phyloP scores from a whole-genome alignment of 352 stramenopile genomes.

The Pythium sukuiense region DNA sequence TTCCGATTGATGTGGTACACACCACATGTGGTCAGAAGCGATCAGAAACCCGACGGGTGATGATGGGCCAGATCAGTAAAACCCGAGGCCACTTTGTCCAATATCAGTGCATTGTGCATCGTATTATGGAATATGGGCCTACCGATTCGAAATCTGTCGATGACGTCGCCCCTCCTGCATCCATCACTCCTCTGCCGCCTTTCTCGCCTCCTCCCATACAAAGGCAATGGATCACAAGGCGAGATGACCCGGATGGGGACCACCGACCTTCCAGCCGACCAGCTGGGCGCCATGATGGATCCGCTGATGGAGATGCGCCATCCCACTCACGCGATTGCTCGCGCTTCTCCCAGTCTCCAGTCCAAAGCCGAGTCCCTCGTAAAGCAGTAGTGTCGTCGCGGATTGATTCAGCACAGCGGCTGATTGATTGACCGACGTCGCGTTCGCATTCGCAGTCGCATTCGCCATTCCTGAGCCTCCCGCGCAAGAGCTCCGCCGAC shows the following conservation, averaged over 20 bases:
- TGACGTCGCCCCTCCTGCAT: neutral
- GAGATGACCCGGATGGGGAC: neutral
- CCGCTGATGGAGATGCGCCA: neutral
- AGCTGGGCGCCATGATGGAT: neutral
- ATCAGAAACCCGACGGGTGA: slow-evolving; percentile 4
- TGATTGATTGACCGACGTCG: neutral
- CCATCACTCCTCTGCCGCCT: neutral
- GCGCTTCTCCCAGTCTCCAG: neutral
- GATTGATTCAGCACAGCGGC: neutral
- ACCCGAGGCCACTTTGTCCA: neutral
- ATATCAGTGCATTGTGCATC: neutral
- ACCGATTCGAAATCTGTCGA: neutral
- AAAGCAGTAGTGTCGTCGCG: too few species aligned
- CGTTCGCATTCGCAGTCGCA: neutral
- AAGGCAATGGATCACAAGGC: neutral
- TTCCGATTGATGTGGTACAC: neutral
- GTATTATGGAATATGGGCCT: neutral
- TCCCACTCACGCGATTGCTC: neutral
- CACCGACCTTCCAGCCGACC: neutral
- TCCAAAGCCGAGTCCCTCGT: neutral
- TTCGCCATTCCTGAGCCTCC: neutral
- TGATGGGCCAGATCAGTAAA: neutral
- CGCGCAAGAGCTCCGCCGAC: neutral
- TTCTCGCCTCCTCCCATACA: neutral
- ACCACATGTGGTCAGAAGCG: neutral